These are phyloP conservation scores for Rhazya stricta DNA, from an alignment of 257 asterid species.

Conservation along the genomic window DNA sequence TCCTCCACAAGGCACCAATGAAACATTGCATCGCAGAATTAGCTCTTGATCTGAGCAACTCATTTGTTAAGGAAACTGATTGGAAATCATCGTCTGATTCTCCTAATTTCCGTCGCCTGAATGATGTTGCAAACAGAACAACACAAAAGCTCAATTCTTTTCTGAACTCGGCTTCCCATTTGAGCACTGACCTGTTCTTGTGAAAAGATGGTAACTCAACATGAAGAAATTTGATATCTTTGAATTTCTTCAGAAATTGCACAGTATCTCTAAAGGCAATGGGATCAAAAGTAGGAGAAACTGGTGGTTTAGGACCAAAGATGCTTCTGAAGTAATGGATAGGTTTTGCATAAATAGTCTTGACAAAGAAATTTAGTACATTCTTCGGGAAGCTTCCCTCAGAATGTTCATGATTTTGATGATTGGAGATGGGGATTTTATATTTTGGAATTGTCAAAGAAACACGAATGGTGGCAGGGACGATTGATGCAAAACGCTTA, in stretches of 20 bases:
- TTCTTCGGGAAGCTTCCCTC: background rate
- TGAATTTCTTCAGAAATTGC: slow-evolving; percentile 2
- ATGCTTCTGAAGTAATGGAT: background rate
- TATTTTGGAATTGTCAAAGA: background rate
- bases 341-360: no score
- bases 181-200: background rate
- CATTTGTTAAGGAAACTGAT: slow-evolving; percentile 2
- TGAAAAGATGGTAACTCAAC: slow-evolving; percentile 4
- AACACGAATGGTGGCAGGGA: background rate
- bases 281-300: background rate
- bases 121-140: background rate
- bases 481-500: slow-evolving; percentile 7
- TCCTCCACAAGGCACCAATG: slow-evolving; percentile 10
- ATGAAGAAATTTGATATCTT: background rate
- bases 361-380: background rate
- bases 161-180: slow-evolving; percentile 13
- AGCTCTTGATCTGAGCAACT: slow-evolving; percentile 6
- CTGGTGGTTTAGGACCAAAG: background rate
- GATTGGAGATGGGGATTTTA: background rate
- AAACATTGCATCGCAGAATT: background rate
- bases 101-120: background rate
- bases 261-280: background rate
- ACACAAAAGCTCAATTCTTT: slow-evolving; percentile 4
- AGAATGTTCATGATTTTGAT: background rate
- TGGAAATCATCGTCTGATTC: background rate